Base-by-base conservation (phyloP, 768 basidiomycete genomes). In the Termitomyces titanicus region DNA sequence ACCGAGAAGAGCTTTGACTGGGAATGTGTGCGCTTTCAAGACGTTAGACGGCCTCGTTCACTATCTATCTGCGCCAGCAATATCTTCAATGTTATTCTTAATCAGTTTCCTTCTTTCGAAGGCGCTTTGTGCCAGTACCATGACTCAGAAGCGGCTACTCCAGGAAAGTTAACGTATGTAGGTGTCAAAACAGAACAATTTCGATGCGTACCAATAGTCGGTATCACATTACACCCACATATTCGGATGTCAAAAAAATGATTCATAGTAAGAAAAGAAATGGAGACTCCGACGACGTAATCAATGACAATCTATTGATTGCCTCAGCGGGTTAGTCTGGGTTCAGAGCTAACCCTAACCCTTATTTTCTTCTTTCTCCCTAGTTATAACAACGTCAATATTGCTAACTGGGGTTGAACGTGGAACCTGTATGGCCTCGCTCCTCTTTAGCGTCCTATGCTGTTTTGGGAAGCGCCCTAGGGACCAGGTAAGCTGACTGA, bases 391-490 rank as follows among this genome's bases (percentile, higher is more conserved):
- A n/a, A n/a, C n/a, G n/a, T n/a, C n/a, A n/a, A n/a, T n/a, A n/a
- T n/a, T n/a, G 29, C 40, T 13, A 33, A 18, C 31, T 35, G 43
- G 52, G 29, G 52, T 54, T 38, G 48, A 11, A n/a, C n/a, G n/a
- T n/a, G n/a, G 29, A 9, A 29, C 29, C 13, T 40, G 15, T 53
- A 64, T 62, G 61, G 61, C 57, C 50, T 58, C 63, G 17, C 55
- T 55, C 53, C 47, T 64, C 38, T 48, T 58, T 12, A 56, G 35
- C 31, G 45, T 66, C 11, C 47, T 65, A 55, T 70, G 63, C 57
- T 68, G 66, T 54, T 39, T 62, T 37, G 57, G 66, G 37, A 64
- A 59, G 35, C 59, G 59, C 15, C 44, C 57, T n/a, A 57, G 22
- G 6, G 51, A 58, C 45, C 51, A 47, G 35, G 65, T 64, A 18